Conservation (phyloP, 768 basidiomycete genomes). For the Coprinopsis cinerea region DNA sequence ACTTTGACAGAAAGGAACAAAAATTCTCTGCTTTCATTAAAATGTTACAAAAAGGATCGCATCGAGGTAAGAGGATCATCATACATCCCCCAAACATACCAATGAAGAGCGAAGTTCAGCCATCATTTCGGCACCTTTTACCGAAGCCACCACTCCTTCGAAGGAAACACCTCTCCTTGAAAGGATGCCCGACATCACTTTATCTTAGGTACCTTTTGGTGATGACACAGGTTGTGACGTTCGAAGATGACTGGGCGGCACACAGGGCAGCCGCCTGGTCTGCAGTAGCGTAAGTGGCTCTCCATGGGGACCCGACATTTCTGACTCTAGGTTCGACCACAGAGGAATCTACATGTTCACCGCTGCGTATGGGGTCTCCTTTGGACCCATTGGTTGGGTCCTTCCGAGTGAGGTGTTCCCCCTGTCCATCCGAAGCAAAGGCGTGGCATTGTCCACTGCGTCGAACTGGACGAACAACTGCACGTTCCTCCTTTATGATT, state of each 20-base stretch:
- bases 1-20: too few relatives aligned
- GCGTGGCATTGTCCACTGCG: conserved; percentile 77
- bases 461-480: conserved; percentile 88
- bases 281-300: conserved; percentile 52
- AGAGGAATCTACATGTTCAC: conserved; percentile 70
- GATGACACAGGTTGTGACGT: conserved; percentile 44
- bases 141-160: too few relatives aligned
- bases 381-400: conserved; percentile 81
- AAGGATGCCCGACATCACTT: too few relatives aligned
- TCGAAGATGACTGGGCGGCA: conserved; percentile 49
- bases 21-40: too few relatives aligned
- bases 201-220: too few relatives aligned
- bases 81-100: too few relatives aligned
- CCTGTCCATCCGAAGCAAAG: conserved; percentile 70
- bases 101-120: too few relatives aligned
- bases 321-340: neutral
- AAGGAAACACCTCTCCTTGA: too few relatives aligned
- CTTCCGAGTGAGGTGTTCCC: conserved; percentile 82
- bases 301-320: neutral
- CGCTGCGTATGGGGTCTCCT: conserved; percentile 68
- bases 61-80: too few relatives aligned
- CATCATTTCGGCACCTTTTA: too few relatives aligned
- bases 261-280: conserved; percentile 59
- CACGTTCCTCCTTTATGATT: conserved; percentile 22
- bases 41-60: too few relatives aligned